Evolutionary conservation across 352 stramenopile genomes (phyloP), one percentile per base, ranked within the genome.

Genomic region (Phytophthora sojae): DNA sequence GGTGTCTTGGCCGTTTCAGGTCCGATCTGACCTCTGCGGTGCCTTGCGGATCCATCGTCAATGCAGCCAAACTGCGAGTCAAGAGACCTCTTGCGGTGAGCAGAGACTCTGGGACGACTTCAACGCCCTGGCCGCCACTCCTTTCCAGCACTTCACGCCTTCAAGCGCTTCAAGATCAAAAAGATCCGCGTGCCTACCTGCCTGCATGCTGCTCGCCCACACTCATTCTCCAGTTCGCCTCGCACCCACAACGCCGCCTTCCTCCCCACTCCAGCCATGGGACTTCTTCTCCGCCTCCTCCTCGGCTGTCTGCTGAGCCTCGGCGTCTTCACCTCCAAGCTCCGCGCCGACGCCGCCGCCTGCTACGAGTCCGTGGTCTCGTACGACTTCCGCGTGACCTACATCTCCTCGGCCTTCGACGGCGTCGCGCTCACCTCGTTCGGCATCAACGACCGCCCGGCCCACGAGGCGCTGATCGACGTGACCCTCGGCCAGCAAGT

Each of bases 371-470:
- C 61, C 44, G 55, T 69, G 6, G 62, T 69, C 44, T 53, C 12
- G 44, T 69, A 64, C 54, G 30, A 69, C 30, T 69, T 50, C 11
- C 54, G 62, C 7, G 32, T 69, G 21, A 69, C 62, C 30, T 58
- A 57, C 44, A 69, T 69, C 54, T 8, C 45, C 4, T 44, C 67
- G 0, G 55, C 67, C 1, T 79, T 64, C 56, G 71, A 79, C 61
- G 71, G 71, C 6, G 67, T 79, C 25, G 23, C 55, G 2, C 50
- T 66, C 26, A 50, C 49, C n/a, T 63, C 64, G 9, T 68, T 61
- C 32, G 61, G 67, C 17, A 65, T 76, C 61, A 79, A 79, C 23
- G 63, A 67, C 51, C n/a, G 14, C 2, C 62, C 67, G 2, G 9
- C 32, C 23, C 2, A 69, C 35, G 61, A 76, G 32, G 32, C 62